These are phyloP conservation scores for Lotus japonicus DNA, from an alignment of 306 rosid genomes.

Conservation along the genomic window DNA sequence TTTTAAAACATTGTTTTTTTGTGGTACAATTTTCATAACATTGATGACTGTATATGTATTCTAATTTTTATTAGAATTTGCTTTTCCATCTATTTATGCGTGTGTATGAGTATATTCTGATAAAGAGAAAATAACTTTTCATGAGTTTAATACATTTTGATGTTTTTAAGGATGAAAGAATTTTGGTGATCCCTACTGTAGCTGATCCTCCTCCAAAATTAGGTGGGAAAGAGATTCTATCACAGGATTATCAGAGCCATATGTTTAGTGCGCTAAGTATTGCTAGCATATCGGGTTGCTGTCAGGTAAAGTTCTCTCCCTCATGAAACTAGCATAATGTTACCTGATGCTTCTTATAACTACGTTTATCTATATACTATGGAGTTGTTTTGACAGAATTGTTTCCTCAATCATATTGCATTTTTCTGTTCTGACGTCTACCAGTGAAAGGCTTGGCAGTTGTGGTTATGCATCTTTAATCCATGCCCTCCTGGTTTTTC, in stretches of 20 bases:
- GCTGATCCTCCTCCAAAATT: conserved; percentile 91
- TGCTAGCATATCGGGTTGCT: conserved; percentile 96
- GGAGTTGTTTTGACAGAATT: neutral
- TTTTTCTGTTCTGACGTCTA: neutral
- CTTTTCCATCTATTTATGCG: neutral
- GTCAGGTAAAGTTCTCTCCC: conserved; percentile 59
- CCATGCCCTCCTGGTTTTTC: conserved; percentile 8
- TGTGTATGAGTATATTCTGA: neutral
- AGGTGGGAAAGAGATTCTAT: conserved; percentile 73
- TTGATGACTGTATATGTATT: neutral
- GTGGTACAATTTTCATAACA: neutral
- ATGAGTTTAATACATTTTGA: conserved; percentile 3
- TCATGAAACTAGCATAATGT: neutral
- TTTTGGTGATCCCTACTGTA: conserved; percentile 84
- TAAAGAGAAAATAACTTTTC: neutral
- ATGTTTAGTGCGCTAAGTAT: conserved; percentile 66
- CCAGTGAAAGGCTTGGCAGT: neutral
- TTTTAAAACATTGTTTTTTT: neutral
- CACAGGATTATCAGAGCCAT: conserved; percentile 63
- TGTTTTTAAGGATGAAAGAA: conserved; percentile 73
- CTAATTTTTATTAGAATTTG: neutral
- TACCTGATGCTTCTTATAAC: neutral
- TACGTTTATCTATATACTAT: neutral
- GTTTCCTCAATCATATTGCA: neutral
- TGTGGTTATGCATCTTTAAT: neutral